Percentiles rank a stretch among this genome's conserved stretches.
Conservation (phyloP, 1,139 yeast genomes). For the Saccharomyces uvarum region DNA sequence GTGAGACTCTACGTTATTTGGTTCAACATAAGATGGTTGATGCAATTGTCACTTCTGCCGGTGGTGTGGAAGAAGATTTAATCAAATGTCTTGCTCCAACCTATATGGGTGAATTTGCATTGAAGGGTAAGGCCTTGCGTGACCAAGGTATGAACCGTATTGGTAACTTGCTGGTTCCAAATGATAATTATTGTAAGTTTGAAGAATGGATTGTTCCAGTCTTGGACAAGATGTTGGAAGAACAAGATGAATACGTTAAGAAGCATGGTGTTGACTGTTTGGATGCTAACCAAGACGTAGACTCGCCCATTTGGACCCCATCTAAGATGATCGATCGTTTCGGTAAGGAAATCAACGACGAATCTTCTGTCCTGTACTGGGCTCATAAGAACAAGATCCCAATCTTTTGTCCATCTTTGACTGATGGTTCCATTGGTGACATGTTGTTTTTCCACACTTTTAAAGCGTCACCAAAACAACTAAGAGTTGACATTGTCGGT, state of each 20-base stretch:
- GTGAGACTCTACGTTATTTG: conserved; percentile 81
- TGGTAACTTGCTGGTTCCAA: conserved; percentile 92
- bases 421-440: conserved; percentile 98
- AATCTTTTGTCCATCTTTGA: conserved; percentile 90
- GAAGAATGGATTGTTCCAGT: conserved; percentile 98
- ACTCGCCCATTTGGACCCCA: conserved; percentile 81
- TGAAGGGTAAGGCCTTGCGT: conserved; percentile 74
- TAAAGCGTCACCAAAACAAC: conserved; percentile 82
- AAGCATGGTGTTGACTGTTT: conserved; percentile 42
- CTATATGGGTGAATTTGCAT: conserved; percentile 79
- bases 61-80: conserved; percentile 95
- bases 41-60: conserved; percentile 92
- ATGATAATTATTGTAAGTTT: conserved; percentile 92
- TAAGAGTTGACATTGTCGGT: conserved; percentile 84
- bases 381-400: conserved; percentile 95
- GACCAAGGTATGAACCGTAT: conserved; percentile 96
- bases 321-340: conserved; percentile 83
- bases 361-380: conserved; percentile 92
- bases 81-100: conserved; percentile 96
- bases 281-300: conserved; percentile 41
- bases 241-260: conserved; percentile 65
- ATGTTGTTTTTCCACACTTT: conserved; percentile 98
- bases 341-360: conserved; percentile 92
- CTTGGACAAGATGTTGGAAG: conserved; percentile 76
- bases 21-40: conserved; percentile 92